A percentile compares a stretch with the other conserved stretches of the same genome.
phyloP scores from a whole-genome alignment of 2,329 filamentous ascomycete species.

The Phialophora chinensis region DNA sequence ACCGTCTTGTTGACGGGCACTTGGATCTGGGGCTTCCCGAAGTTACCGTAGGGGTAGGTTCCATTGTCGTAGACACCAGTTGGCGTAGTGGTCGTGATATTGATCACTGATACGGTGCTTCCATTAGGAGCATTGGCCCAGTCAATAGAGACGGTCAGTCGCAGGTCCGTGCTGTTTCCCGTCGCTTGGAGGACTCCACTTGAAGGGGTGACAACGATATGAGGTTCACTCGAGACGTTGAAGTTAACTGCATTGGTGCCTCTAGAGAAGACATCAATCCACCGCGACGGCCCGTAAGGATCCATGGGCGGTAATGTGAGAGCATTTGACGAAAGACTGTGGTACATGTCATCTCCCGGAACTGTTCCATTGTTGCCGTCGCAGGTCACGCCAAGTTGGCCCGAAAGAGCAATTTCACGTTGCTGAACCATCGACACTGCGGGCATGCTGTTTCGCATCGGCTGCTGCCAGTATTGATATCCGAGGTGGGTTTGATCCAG shows the following conservation, averaged over 20 bases:
- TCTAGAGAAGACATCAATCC: conserved; percentile 68
- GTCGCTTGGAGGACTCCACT: conserved; percentile 58
- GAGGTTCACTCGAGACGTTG: conserved; percentile 57
- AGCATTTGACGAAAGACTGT: conserved; percentile 56
- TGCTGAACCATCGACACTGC: conserved; percentile 66
- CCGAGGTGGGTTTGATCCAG: conserved; percentile 62
- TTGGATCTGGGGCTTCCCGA: conserved; percentile 53
- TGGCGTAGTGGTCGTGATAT: conserved; percentile 41
- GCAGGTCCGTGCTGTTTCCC: conserved; percentile 54
- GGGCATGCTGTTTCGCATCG: conserved; percentile 72
- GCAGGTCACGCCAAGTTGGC: conserved; percentile 67
- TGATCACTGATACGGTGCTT: conserved; percentile 44
- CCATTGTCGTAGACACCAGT: conserved; percentile 29
- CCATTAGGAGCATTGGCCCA: conserved; percentile 56
- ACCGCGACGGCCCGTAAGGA: conserved; percentile 63
- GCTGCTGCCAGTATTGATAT: conserved; percentile 69
- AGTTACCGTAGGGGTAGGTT: conserved; percentile 41
- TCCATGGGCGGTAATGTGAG: conserved; percentile 64
- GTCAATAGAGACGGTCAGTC: conserved; percentile 63
- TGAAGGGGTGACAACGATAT: conserved; percentile 59
- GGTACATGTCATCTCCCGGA: conserved; percentile 69
- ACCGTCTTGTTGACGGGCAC: conserved; percentile 61
- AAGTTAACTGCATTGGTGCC: conserved; percentile 62
- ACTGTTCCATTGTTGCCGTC: conserved; percentile 71
- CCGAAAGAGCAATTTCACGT: conserved; percentile 63